Percentiles rank a stretch among this genome's conserved stretches.
Evolutionary conservation across 1,284 basidiomycete species (phyloP).

Genomic region (Crepidotus sp.): DNA sequence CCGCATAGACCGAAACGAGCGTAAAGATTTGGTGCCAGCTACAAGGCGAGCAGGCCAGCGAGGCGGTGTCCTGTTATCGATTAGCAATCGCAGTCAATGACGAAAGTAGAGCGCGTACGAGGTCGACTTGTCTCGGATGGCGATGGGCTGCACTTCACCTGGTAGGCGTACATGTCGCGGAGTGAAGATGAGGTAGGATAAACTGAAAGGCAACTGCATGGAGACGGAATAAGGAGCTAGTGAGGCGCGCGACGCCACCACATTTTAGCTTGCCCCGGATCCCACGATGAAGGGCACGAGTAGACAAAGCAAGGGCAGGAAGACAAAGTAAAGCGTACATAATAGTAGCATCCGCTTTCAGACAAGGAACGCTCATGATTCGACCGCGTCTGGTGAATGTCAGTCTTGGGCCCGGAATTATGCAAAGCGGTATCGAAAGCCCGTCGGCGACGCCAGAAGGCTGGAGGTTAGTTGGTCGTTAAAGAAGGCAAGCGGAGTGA

Average conservation of each 20-base stretch:
- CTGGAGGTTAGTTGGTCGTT: too few relatives aligned
- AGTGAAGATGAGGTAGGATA: slow-evolving; percentile 36
- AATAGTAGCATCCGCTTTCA: slow-evolving; percentile 4
- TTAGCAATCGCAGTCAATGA: not conserved
- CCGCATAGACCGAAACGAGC: slow-evolving; percentile 17
- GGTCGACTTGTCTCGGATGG: slow-evolving; percentile 18
- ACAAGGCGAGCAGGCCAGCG: slow-evolving; percentile 22
- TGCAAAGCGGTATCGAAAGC: too few relatives aligned
- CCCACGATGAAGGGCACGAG: slow-evolving; percentile 16
- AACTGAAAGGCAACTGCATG: slow-evolving; percentile 25
- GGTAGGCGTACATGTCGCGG: slow-evolving; percentile 34
- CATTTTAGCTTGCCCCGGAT: slow-evolving; percentile 11
- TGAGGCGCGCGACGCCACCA: not conserved
- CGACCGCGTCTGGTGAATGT: too few relatives aligned
- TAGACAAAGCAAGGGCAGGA: slow-evolving; percentile 5
- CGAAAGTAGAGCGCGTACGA: slow-evolving; percentile 19
- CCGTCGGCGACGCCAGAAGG: too few relatives aligned
- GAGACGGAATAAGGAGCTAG: not conserved
- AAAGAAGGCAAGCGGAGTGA: too few relatives aligned
- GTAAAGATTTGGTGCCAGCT: slow-evolving; percentile 21
- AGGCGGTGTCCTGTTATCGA: slow-evolving; percentile 12
- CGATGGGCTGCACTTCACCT: slow-evolving; percentile 22
- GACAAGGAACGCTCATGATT: slow-evolving; percentile 2
- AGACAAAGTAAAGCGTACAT: slow-evolving; percentile 9
- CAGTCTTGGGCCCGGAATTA: too few relatives aligned